These are phyloP conservation scores for Extremus antarcticus DNA, from an alignment of 495 filamentous ascomycete species.

Conservation along the genomic window DNA sequence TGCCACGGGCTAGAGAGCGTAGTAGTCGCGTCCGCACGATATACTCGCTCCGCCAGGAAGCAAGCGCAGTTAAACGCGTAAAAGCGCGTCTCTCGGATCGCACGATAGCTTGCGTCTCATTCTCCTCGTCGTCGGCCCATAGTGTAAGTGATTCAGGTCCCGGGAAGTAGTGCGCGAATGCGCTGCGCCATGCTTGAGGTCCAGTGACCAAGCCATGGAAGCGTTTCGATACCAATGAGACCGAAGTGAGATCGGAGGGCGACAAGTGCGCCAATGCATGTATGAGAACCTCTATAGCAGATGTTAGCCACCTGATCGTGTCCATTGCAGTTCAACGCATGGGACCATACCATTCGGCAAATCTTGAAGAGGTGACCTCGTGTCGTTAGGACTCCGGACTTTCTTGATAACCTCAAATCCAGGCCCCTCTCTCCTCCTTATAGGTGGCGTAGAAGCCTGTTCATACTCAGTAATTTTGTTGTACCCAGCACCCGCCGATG, in stretches of 20 bases:
- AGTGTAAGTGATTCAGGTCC: conserved; percentile 42
- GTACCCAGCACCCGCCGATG: conserved; percentile 28
- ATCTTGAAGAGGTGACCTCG: conserved; percentile 39
- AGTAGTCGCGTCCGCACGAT: conserved; percentile 76
- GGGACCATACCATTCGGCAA: conserved; percentile 68
- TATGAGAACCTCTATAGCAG: conserved; percentile 69
- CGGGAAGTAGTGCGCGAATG: conserved; percentile 81
- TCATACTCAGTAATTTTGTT: conserved; percentile 68
- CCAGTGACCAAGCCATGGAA: conserved; percentile 76
- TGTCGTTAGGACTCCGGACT: conserved; percentile 37
- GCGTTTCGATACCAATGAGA: conserved; percentile 71
- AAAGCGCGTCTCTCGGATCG: conserved; percentile 63
- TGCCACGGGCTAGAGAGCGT: conserved; percentile 68
- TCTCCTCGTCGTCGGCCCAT: conserved; percentile 27
- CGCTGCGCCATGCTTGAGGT: conserved; percentile 81
- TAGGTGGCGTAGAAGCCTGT: conserved; percentile 37
- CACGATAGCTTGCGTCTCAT: conserved; percentile 33
- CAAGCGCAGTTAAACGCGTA: conserved; percentile 61
- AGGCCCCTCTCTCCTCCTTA: conserved; percentile 37
- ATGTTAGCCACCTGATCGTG: conserved; percentile 5
- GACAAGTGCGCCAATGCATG: conserved; percentile 85
- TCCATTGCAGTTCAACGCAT: not conserved
- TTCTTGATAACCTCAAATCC: conserved; percentile 55
- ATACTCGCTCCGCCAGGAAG: conserved; percentile 90
- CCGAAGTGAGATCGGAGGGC: conserved; percentile 61